phyloP scores from a whole-genome alignment of 2,329 filamentous ascomycete species.

The Pseudogymnoascus verrucosus region DNA sequence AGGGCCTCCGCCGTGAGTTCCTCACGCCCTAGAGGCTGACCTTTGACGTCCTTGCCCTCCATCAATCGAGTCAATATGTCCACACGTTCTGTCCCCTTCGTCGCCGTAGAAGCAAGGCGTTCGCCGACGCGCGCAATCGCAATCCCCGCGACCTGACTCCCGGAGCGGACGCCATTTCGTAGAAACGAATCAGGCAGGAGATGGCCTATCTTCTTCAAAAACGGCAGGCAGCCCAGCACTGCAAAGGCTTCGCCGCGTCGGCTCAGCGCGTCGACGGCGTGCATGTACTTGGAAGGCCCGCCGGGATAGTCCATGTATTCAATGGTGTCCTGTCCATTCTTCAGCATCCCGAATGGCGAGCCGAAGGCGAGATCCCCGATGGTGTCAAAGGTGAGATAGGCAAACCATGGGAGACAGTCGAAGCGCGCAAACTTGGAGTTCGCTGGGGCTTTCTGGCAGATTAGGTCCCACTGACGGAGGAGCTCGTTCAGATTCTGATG shows the following conservation, averaged over 20 bases:
- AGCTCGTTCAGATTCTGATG: slow-evolving; percentile 67
- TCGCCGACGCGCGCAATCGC: slow-evolving; percentile 71
- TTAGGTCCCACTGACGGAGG: slow-evolving; percentile 59
- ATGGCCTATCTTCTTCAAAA: slow-evolving; percentile 67
- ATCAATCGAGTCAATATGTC: slow-evolving; percentile 78
- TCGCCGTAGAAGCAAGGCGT: slow-evolving; percentile 55
- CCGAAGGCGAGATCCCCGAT: slow-evolving; percentile 38
- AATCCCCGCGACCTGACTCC: slow-evolving; percentile 75
- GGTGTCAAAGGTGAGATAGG: slow-evolving; percentile 32
- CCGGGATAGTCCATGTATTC: slow-evolving; percentile 55
- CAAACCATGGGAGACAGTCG: slow-evolving; percentile 59
- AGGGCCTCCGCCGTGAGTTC: slow-evolving; percentile 80
- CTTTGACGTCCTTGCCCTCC: slow-evolving; percentile 73
- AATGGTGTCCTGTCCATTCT: slow-evolving; percentile 33
- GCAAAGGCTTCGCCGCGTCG: slow-evolving; percentile 79
- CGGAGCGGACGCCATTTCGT: slow-evolving; percentile 59
- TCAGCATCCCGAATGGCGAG: slow-evolving; percentile 31
- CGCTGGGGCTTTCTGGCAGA: slow-evolving; percentile 35
- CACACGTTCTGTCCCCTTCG: slow-evolving; percentile 55
- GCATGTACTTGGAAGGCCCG: slow-evolving; percentile 55
- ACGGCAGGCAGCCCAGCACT: slow-evolving; percentile 64
- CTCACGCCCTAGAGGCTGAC: slow-evolving; percentile 62
- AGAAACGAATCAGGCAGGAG: slow-evolving; percentile 77
- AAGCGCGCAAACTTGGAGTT: slow-evolving; percentile 60
- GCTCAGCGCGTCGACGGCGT: slow-evolving; percentile 79